Evolutionary conservation across 192 early-diverging fungal species (phyloP).

Genomic region (Diversispora epigaea): DNA sequence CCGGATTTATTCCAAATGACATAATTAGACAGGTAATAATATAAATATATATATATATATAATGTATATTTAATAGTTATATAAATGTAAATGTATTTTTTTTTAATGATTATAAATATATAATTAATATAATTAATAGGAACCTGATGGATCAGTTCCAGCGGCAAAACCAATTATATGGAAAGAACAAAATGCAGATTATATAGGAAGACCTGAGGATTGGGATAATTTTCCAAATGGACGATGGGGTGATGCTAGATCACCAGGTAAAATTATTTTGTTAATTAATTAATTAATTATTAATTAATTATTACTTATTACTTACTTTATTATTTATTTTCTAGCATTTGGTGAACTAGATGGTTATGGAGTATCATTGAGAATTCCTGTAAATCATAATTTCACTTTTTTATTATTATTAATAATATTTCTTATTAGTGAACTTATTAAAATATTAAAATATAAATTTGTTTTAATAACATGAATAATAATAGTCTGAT

Average conservation of each 20-base stretch:
- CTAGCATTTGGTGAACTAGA: slow-evolving; percentile 61
- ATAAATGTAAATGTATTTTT: too few species aligned
- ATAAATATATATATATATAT: too few species aligned
- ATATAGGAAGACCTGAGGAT: slow-evolving; percentile 77
- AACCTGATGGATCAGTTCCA: slow-evolving; percentile 36
- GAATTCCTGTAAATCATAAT: slow-evolving; percentile 49
- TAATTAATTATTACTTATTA: not conserved
- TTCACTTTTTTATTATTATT: not conserved
- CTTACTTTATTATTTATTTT: not conserved
- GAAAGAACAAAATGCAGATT: slow-evolving; percentile 89
- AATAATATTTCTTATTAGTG: too few species aligned
- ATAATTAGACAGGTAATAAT: slow-evolving; percentile 9
- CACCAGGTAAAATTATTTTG: slow-evolving; percentile 56
- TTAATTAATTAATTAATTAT: not conserved
- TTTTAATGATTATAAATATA: too few species aligned
- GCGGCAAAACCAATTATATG: slow-evolving; percentile 90
- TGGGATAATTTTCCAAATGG: slow-evolving; percentile 99
- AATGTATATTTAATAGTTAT: too few species aligned
- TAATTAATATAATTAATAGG: not conserved
- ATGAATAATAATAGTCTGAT: slow-evolving; percentile 38
- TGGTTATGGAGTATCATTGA: slow-evolving; percentile 73
- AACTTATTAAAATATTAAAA: too few species aligned
- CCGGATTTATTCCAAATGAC: not conserved
- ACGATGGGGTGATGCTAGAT: slow-evolving; percentile 95
- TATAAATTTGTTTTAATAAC: too few species aligned